phyloP scores from a whole-genome alignment of 192 early-diverging fungal genomes.

The Glomus cerebriforme region DNA sequence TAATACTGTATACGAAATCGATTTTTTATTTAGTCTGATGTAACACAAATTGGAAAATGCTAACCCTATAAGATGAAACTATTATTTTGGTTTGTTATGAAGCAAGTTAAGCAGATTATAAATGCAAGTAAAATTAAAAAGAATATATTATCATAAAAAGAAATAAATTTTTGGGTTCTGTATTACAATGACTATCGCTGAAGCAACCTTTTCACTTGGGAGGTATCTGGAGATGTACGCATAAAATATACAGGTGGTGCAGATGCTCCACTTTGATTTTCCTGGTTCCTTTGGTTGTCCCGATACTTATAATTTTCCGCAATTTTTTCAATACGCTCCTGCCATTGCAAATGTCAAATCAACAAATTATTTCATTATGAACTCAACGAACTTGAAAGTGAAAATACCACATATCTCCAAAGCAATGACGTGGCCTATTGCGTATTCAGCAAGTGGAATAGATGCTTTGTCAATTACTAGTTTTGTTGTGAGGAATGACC shows the following conservation, averaged over 20 bases:
- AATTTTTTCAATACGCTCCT: slow-evolving; percentile 28
- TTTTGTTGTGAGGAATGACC: slow-evolving; percentile 24
- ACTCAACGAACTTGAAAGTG: slow-evolving; percentile 9
- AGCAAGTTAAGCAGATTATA: too few relatives aligned
- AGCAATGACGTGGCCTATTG: slow-evolving; percentile 32
- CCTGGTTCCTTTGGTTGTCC: not conserved
- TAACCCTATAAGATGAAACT: too few relatives aligned
- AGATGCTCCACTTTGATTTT: not conserved
- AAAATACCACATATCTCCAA: slow-evolving; percentile 24
- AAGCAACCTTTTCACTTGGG: slow-evolving; percentile 29
- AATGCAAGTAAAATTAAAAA: too few relatives aligned
- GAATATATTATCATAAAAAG: too few relatives aligned
- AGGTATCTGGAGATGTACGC: slow-evolving; percentile 21
- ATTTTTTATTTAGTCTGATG: too few relatives aligned
- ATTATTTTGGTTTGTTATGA: too few relatives aligned
- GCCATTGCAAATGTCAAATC: slow-evolving; percentile 19
- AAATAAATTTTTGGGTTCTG: too few relatives aligned
- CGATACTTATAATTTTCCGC: slow-evolving; percentile 32
- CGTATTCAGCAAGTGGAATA: slow-evolving; percentile 25
- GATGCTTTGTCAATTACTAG: slow-evolving; percentile 18
- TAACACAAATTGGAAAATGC: too few relatives aligned
- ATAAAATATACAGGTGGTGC: slow-evolving; percentile 30
- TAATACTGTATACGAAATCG: too few relatives aligned
- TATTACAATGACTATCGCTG: too few relatives aligned
- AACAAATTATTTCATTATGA: slow-evolving; percentile 27